Evolutionary conservation across 108 stramenopile genomes (phyloP).

Genomic region (Cyclotella distinguenda): DNA sequence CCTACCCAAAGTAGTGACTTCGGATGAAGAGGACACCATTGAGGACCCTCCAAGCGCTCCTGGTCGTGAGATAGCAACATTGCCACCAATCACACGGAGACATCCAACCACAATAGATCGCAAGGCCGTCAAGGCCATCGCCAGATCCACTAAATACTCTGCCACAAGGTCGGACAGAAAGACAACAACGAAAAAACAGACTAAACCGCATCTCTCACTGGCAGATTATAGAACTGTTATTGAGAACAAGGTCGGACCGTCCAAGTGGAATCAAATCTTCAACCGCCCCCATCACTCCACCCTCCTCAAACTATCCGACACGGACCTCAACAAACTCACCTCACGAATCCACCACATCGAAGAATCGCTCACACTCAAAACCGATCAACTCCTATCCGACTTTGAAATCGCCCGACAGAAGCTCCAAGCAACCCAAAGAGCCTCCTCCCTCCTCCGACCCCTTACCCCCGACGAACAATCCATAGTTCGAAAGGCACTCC

Average conservation of each 20-base stretch:
- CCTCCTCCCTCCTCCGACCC: conserved; percentile 58
- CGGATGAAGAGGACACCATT: no score
- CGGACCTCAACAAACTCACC: conserved; percentile 11
- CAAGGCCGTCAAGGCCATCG: not conserved
- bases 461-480: conserved; percentile 63
- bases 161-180: not conserved
- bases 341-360: conserved; percentile 3
- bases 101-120: not conserved
- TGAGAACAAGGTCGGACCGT: conserved; percentile 9
- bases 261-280: conserved; percentile 14
- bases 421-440: conserved; percentile 58
- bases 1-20: no score
- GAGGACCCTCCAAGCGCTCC: no score
- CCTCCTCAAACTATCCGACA: not conserved
- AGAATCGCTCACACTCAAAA: conserved; percentile 3
- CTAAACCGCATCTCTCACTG: conserved; percentile 17
- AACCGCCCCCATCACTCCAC: not conserved
- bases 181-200: no score
- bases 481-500: conserved; percentile 54
- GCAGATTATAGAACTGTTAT: conserved; percentile 9
- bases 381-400: conserved; percentile 14
- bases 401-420: conserved; percentile 32
- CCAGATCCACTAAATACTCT: not conserved
- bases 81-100: no score
- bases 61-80: no score